phyloP scores from a whole-genome alignment of 768 basidiomycete species.

The Lactarius vividus region DNA sequence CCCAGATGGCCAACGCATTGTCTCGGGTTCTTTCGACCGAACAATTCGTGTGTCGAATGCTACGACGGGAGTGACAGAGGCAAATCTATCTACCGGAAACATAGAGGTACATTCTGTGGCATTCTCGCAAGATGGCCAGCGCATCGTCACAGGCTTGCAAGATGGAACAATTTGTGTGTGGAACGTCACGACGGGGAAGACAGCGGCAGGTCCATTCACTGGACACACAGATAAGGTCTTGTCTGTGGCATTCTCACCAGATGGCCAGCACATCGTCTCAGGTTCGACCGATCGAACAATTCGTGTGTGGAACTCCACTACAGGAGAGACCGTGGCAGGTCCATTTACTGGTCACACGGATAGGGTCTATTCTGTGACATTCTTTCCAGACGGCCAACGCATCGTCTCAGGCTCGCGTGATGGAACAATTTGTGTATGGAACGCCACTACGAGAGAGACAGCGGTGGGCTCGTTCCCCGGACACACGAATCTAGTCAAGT shows the following conservation, averaged over 20 bases:
- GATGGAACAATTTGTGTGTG: not conserved
- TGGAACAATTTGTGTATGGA: too few relatives aligned
- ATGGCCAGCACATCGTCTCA: slow-evolving; percentile 2
- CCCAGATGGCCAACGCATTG: not conserved
- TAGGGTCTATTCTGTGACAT: too few relatives aligned
- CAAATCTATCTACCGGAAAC: not conserved
- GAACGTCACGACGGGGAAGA: not conserved
- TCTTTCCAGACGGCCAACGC: too few relatives aligned
- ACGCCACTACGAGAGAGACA: too few relatives aligned
- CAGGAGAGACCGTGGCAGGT: too few relatives aligned
- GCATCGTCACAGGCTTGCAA: not conserved
- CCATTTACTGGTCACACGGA: too few relatives aligned
- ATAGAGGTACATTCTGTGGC: not conserved
- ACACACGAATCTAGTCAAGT: too few relatives aligned
- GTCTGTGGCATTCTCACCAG: slow-evolving; percentile 18
- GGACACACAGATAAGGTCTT: not conserved
- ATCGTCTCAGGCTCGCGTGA: too few relatives aligned
- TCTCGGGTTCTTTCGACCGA: not conserved
- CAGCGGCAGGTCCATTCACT: not conserved
- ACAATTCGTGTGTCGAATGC: not conserved
- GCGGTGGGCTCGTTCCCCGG: too few relatives aligned
- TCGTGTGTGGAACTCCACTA: too few relatives aligned
- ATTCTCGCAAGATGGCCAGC: not conserved
- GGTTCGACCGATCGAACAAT: too few relatives aligned
- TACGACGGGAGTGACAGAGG: not conserved